Evolutionary conservation across 192 early-diverging fungal species (phyloP), one percentile per base, ranked within the genome.

Genomic region (Linnemannia schmuckeri): DNA sequence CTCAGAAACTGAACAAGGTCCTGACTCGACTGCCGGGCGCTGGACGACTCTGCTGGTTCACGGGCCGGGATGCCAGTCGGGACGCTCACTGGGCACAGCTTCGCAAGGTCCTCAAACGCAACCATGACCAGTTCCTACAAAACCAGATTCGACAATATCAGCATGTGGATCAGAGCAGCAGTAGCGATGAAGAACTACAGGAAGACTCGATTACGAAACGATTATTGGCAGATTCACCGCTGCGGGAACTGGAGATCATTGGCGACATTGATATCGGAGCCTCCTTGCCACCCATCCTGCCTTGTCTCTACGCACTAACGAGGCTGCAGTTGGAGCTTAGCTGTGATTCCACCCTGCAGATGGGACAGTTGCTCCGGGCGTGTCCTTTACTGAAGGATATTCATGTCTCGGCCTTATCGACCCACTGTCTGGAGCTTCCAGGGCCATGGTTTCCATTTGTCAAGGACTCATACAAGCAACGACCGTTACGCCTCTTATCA

Each of bases 211-310:
- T 66, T 33, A 66, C 30, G 30, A 66, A 66, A 66, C 61, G 61
- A 15, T 0, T 33, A 10, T 33, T 66, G 61, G 33, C 61, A 30
- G 30, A 66, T 33, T 24, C 61, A 13, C 61, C 61, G 4, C 27
- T 66, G 12, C 61, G 27, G 61, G 61, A 66, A 12, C 61, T 66
- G 30, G 61, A 66, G 61, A 35, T 66, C 61, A 66, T 66, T 66
- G 61, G 61, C 2, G 12, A 15, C 13, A 27, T 66, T 15, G 61
- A 66, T 66, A 66, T 66, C 61, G 61, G 61, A 24, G 27, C 30
- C 6, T 66, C 61, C 10, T 66, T 66, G 13, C 61, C 61, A 15
- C 61, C 61, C 24, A 66, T 66, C n/a, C 12, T 66, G 61, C 61
- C 61, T 66, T 66, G 61, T 33, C 61, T 66, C 3, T 33, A 66